Evolutionary conservation across 108 stramenopile species (phyloP).

Genomic region (Discostella stelligeroides): DNA sequence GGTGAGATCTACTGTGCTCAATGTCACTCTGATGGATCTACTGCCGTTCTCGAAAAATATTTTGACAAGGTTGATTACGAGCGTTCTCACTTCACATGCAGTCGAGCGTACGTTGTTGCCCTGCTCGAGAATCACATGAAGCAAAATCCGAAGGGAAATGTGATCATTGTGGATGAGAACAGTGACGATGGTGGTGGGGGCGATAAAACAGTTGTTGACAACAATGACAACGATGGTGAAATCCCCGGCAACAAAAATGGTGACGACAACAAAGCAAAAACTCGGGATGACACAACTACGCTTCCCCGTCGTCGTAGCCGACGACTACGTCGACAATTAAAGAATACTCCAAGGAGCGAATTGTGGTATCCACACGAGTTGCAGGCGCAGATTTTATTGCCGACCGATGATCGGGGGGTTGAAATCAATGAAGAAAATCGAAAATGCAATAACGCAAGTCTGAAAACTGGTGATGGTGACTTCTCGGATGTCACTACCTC

Average conservation of each 20-base stretch:
- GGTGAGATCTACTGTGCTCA: slow-evolving; percentile 63
- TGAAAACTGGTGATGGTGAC: background rate
- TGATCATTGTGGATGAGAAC: slow-evolving; percentile 2
- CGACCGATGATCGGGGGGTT: background rate
- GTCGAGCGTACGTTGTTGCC: slow-evolving; percentile 42
- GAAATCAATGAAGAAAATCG: background rate
- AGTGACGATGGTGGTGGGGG: background rate
- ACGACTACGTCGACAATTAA: slow-evolving; percentile 17
- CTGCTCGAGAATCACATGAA: slow-evolving; percentile 51
- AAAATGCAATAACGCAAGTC: background rate
- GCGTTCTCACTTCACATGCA: slow-evolving; percentile 34
- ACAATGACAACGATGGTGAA: no score
- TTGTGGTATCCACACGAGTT: slow-evolving; percentile 43
- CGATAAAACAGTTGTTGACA: no score
- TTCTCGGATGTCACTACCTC: background rate
- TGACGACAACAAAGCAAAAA: no score
- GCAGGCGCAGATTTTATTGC: slow-evolving; percentile 19
- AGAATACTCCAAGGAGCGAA: slow-evolving; percentile 49
- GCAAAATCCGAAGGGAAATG: slow-evolving; percentile 38
- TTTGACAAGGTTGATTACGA: slow-evolving; percentile 48
- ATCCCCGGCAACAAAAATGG: no score
- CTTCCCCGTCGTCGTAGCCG: no score
- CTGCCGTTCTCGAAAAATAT: slow-evolving; percentile 54
- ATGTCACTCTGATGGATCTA: slow-evolving; percentile 54
- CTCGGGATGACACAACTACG: no score